Percentiles rank a stretch among this genome's conserved stretches.
Conservation (phyloP, 164 flowering plant genomes). For the Santalum album region DNA sequence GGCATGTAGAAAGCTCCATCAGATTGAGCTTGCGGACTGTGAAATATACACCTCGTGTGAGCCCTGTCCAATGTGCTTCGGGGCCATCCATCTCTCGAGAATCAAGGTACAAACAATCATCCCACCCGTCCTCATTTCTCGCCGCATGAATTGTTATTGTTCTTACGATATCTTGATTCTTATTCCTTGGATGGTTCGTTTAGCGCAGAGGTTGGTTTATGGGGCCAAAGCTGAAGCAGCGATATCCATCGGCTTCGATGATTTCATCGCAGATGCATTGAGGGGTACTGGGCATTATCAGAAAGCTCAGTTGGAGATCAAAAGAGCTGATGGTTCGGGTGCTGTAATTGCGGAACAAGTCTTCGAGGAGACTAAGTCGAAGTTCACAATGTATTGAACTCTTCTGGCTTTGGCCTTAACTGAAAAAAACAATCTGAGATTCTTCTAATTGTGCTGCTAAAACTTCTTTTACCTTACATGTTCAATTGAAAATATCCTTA, state of each 20-base stretch:
- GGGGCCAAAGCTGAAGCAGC: slow-evolving; percentile 99
- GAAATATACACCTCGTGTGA: slow-evolving; percentile 94
- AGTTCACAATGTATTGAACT: slow-evolving; percentile 60
- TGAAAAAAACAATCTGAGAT: too few species aligned
- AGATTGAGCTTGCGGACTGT: slow-evolving; percentile 78
- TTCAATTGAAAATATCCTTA: too few species aligned
- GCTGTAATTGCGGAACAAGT: slow-evolving; percentile 89
- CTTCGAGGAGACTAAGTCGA: slow-evolving; percentile 83
- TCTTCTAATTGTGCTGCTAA: too few species aligned
- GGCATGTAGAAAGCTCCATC: slow-evolving; percentile 90
- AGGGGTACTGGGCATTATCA: slow-evolving; percentile 88
- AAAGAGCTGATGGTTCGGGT: slow-evolving; percentile 75
- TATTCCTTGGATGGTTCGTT: neutral
- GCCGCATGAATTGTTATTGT: neutral
- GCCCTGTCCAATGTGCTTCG: slow-evolving; percentile 99
- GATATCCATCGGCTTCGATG: slow-evolving; percentile 91
- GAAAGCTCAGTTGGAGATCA: slow-evolving; percentile 80
- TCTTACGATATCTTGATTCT: neutral
- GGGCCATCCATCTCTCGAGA: slow-evolving; percentile 92
- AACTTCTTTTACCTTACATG: too few species aligned
- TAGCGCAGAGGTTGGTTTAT: slow-evolving; percentile 76
- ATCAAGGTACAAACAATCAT: slow-evolving; percentile 47
- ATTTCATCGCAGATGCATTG: slow-evolving; percentile 94
- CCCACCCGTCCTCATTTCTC: neutral
- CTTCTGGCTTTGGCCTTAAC: too few species aligned